Evolutionary conservation across 345 rosid species (phyloP).

Genomic region (Melaleuca alternifolia): DNA sequence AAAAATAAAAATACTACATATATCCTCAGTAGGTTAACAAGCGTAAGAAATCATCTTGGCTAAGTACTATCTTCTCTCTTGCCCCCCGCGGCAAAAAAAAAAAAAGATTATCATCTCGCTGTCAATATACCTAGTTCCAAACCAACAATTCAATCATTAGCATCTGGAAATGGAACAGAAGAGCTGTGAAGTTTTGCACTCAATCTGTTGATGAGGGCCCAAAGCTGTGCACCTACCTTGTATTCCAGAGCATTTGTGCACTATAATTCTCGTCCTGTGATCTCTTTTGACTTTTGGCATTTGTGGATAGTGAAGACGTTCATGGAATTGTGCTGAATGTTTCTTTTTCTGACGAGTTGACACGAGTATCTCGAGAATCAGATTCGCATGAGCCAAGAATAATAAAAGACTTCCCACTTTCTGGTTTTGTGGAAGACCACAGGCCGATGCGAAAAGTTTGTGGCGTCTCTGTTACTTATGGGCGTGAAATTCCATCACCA

Average conservation of each 20-base stretch:
- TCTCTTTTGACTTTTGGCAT: background rate
- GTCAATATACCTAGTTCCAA: background rate
- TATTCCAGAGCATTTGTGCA: background rate
- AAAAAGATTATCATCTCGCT: background rate
- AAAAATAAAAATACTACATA: background rate
- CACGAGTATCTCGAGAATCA: background rate
- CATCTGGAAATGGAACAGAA: background rate
- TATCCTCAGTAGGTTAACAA: background rate
- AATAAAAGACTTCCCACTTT: no score
- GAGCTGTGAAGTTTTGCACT: background rate
- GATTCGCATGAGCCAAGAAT: background rate
- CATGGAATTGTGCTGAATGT: background rate
- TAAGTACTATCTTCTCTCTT: background rate
- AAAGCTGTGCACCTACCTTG: background rate
- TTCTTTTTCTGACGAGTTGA: background rate
- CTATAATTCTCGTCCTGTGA: background rate
- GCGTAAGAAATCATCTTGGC: background rate
- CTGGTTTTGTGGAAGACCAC: background rate
- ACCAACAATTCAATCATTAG: background rate
- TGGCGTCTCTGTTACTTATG: background rate
- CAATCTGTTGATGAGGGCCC: background rate
- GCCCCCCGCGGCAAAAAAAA: fast-evolving
- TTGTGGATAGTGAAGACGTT: background rate
- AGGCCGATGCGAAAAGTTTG: background rate
- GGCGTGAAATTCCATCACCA: background rate